A percentile compares a stretch with the other conserved stretches of the same genome.
These are phyloP conservation scores for Acanthamoeba castellanii DNA, from an alignment of 208 protist genomes.

Conservation along the genomic window DNA sequence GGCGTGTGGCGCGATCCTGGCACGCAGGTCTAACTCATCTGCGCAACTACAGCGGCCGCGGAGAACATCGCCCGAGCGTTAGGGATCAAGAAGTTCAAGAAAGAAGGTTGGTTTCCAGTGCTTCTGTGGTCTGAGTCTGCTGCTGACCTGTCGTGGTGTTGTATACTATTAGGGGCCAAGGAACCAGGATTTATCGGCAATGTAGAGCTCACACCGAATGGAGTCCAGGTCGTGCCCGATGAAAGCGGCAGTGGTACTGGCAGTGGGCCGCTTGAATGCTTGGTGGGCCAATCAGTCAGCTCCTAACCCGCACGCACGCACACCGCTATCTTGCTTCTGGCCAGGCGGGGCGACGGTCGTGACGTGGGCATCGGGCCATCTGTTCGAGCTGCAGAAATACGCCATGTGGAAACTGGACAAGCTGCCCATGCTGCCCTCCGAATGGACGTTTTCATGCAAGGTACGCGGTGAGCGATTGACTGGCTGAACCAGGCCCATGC, in stretches of 20 bases:
- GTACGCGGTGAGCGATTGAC: not conserved
- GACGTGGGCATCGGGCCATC: slow-evolving; percentile 72
- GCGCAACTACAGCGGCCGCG: slow-evolving; percentile 1
- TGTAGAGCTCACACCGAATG: not conserved
- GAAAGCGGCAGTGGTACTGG: not conserved
- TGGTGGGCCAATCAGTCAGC: not conserved
- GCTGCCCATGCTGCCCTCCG: slow-evolving; percentile 44
- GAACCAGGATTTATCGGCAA: slow-evolving; percentile 57
- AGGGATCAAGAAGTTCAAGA: slow-evolving; percentile 43
- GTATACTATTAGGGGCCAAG: not conserved
- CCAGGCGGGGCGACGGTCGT: slow-evolving; percentile 43
- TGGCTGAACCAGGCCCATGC: not conserved
- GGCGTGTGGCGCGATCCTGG: not conserved
- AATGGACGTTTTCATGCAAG: slow-evolving; percentile 62
- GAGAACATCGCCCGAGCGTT: slow-evolving; percentile 68
- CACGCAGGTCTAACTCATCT: not conserved
- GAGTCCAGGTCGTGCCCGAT: slow-evolving; percentile 2
- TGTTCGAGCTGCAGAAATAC: slow-evolving; percentile 66
- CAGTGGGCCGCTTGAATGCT: not conserved
- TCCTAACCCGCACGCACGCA: not conserved
- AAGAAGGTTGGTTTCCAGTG: not conserved
- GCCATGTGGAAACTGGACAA: slow-evolving; percentile 72
- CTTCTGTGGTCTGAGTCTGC: not conserved
- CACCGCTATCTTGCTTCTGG: not conserved
- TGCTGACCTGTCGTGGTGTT: not conserved